Evolutionary conservation across 805 yeast genomes (phyloP).

Genomic region (Wickerhamomyces xylosicus): DNA sequence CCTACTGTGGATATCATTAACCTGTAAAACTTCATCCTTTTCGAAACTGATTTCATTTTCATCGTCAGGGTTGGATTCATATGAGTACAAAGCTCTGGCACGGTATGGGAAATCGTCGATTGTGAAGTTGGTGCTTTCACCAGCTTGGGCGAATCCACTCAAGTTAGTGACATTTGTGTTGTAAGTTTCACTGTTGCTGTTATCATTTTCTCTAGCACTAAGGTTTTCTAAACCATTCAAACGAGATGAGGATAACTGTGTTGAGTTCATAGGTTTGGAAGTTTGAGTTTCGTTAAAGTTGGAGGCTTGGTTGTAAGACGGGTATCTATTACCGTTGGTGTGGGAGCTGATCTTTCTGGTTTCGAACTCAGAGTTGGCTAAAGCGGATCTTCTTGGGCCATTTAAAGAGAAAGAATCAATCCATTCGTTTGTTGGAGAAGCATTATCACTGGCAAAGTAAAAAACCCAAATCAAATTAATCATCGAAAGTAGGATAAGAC

Average conservation of each 20-base stretch:
- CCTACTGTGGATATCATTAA: conserved; percentile 87
- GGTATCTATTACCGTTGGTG: conserved; percentile 2
- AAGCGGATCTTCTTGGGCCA: conserved; percentile 28
- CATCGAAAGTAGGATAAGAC: conserved; percentile 75
- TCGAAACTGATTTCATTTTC: conserved; percentile 85
- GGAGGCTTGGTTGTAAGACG: conserved; percentile 2
- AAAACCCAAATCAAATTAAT: conserved; percentile 78
- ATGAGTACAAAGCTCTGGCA: conserved; percentile 80
- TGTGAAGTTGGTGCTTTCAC: conserved; percentile 15
- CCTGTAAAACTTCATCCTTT: conserved; percentile 86
- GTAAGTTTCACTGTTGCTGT: conserved; percentile 12
- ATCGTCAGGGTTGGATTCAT: conserved; percentile 86
- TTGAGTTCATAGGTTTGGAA: conserved; percentile 15
- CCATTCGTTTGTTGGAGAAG: conserved; percentile 77
- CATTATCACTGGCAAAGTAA: conserved; percentile 84
- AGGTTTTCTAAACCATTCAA: conserved; percentile 53
- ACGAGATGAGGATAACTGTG: conserved; percentile 39
- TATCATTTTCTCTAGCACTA: conserved; percentile 13
- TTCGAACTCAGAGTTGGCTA: conserved; percentile 13
- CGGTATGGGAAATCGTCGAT: conserved; percentile 60
- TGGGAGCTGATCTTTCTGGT: neutral
- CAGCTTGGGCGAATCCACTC: conserved; percentile 9
- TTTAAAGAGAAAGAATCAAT: conserved; percentile 72
- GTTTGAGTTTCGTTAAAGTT: conserved; percentile 8
- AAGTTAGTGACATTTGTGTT: conserved; percentile 13